Percentiles rank a stretch among this genome's conserved stretches.
These are phyloP conservation scores for Amanita thiersii DNA, from an alignment of 768 basidiomycete species.

Conservation along the genomic window DNA sequence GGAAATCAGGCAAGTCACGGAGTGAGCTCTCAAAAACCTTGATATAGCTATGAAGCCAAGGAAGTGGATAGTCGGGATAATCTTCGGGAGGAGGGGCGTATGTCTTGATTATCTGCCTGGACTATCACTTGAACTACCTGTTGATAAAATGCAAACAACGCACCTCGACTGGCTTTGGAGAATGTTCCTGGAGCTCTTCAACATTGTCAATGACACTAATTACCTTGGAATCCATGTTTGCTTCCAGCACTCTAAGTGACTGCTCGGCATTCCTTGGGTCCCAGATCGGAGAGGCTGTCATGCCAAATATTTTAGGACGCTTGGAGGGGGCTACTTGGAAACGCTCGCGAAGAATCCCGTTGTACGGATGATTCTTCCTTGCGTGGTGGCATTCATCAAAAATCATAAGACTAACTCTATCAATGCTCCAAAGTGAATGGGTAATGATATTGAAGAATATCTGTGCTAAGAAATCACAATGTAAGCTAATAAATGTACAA, in stretches of 20 bases:
- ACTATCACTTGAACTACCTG: not conserved
- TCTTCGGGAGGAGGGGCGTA: conserved; percentile 43
- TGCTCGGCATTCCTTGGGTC: conserved; percentile 60
- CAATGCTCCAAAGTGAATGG: conserved; percentile 75
- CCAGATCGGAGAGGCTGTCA: conserved; percentile 90
- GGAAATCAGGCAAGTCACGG: conserved; percentile 47
- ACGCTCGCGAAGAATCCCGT: conserved; percentile 69
- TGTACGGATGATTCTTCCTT: conserved; percentile 69
- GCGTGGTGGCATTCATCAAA: conserved; percentile 84
- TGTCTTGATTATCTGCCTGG: conserved; percentile 42
- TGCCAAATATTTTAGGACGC: conserved; percentile 84
- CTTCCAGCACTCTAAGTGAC: conserved; percentile 57
- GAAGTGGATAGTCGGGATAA: conserved; percentile 46
- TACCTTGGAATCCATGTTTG: conserved; percentile 66
- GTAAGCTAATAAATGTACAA: conserved; percentile 2
- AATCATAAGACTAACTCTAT: conserved; percentile 59
- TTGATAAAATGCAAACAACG: conserved; percentile 11
- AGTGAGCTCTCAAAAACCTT: conserved; percentile 26
- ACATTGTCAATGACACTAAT: conserved; percentile 66
- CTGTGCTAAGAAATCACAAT: conserved; percentile 42
- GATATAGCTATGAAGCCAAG: conserved; percentile 31
- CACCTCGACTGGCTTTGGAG: conserved; percentile 64
- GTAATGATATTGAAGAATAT: conserved; percentile 75
- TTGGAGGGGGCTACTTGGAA: conserved; percentile 29
- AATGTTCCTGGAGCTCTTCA: conserved; percentile 53